These are phyloP conservation scores for Phytophthora pini DNA, from an alignment of 352 stramenopile species.

Conservation along the genomic window DNA sequence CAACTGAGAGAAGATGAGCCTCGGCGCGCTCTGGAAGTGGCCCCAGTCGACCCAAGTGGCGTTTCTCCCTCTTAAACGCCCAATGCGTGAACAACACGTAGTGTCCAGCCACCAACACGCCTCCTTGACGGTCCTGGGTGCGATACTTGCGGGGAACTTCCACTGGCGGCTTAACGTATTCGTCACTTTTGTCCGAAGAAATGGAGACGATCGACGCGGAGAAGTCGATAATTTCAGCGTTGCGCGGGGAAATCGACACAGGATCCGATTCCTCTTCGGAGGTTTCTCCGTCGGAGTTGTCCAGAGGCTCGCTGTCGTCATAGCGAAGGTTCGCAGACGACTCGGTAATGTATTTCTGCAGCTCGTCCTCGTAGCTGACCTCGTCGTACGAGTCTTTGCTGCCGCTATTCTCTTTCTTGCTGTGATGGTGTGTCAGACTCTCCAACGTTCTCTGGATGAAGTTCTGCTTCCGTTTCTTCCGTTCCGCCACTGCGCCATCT, in stretches of 20 bases:
- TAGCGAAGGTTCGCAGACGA: conserved; percentile 21
- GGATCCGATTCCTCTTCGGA: conserved; percentile 19
- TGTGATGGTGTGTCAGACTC: conserved; percentile 21
- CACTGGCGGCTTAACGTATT: conserved; percentile 40
- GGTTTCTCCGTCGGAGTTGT: conserved; percentile 22
- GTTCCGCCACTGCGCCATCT: conserved; percentile 1
- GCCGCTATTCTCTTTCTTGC: conserved; percentile 1
- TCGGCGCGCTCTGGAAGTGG: conserved; percentile 32
- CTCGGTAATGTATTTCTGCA: conserved; percentile 34
- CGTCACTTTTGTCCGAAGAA: conserved; percentile 3
- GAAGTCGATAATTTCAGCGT: conserved; percentile 29
- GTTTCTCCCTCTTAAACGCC: conserved; percentile 41
- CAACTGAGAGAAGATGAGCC: neutral
- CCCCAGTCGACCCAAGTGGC: conserved; percentile 15
- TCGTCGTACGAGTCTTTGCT: conserved; percentile 14
- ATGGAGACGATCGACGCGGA: conserved; percentile 30
- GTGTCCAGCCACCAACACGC: conserved; percentile 38
- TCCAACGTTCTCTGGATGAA: conserved; percentile 30
- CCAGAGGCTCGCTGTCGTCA: conserved; percentile 8
- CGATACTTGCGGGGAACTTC: conserved; percentile 37
- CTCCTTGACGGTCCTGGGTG: conserved; percentile 37
- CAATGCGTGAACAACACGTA: conserved; percentile 42
- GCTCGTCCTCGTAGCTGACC: conserved; percentile 34
- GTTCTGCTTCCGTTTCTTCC: conserved; percentile 13
- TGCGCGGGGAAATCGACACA: conserved; percentile 10